Percentiles rank a stretch among this genome's conserved stretches.
phyloP scores from a whole-genome alignment of 2,329 filamentous ascomycete genomes.

The Myrmaecium sp. region DNA sequence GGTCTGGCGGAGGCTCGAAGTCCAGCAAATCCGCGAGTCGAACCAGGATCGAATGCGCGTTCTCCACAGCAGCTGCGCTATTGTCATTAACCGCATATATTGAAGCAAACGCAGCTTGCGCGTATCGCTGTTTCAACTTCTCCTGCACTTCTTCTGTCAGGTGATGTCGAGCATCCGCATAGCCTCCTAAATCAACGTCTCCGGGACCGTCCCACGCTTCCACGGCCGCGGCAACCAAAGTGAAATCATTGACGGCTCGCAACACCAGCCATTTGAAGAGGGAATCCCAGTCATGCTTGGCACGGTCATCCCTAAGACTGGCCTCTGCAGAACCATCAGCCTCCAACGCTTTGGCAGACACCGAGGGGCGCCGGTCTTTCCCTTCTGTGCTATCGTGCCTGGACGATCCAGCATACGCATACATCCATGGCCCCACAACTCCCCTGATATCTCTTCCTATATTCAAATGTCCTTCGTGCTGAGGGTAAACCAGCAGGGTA shows the following conservation, averaged over 20 bases:
- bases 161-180: conserved; percentile 33
- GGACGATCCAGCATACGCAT: conserved; percentile 12
- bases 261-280: conserved; percentile 49
- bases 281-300: conserved; percentile 46
- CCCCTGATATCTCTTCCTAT: conserved; percentile 50
- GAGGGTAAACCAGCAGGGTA: conserved; percentile 33
- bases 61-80: conserved; percentile 39
- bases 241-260: conserved; percentile 44
- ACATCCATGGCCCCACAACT: conserved; percentile 57
- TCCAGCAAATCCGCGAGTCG: conserved; percentile 45
- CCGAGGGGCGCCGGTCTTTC: conserved; percentile 11
- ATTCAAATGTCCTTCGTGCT: conserved; percentile 16
- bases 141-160: conserved; percentile 43
- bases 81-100: conserved; percentile 50
- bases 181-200: conserved; percentile 51
- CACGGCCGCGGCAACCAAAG: conserved; percentile 43
- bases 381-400: conserved; percentile 3
- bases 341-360: conserved; percentile 5
- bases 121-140: conserved; percentile 47
- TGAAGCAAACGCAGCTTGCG: conserved; percentile 48
- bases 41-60: conserved; percentile 42
- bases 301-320: too few species aligned
- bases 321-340: background rate
- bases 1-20: conserved; percentile 37
- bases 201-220: conserved; percentile 58